Conservation (phyloP, 208 protist genomes). For the Blastocrithidia nonstop region DNA sequence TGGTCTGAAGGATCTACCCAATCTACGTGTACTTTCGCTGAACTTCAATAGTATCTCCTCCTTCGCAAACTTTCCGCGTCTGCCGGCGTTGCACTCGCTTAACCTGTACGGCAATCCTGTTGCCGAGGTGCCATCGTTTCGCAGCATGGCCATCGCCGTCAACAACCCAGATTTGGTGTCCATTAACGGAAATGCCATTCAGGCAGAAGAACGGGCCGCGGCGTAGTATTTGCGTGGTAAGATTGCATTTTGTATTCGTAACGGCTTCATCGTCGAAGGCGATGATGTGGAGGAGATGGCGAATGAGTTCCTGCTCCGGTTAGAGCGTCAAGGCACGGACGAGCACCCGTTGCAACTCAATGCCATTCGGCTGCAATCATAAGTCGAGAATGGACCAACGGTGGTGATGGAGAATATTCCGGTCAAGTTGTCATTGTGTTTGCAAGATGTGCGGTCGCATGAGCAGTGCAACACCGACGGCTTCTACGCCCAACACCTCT, state of each 20-base stretch:
- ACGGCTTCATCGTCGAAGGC: constrained; percentile 82
- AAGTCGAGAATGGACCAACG: constrained; percentile 18
- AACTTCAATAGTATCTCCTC: constrained; percentile 87
- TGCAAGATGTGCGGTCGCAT: constrained; percentile 81
- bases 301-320: constrained; percentile 71
- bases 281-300: constrained; percentile 69
- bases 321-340: constrained; percentile 52
- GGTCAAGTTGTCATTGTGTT: constrained; percentile 69
- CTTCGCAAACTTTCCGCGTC: constrained; percentile 70
- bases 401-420: constrained; percentile 67
- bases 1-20: constrained; percentile 71
- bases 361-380: constrained; percentile 54
- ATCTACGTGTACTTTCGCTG: constrained; percentile 81
- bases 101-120: constrained; percentile 87
- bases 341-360: constrained; percentile 67
- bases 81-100: constrained; percentile 80
- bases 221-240: constrained; percentile 82
- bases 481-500: constrained; percentile 77
- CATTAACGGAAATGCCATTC: constrained; percentile 76
- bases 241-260: constrained; percentile 76
- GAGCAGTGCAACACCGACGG: constrained; percentile 60
- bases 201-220: constrained; percentile 72
- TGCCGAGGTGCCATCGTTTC: constrained; percentile 70
- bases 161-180: constrained; percentile 61
- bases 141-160: constrained; percentile 84